Evolutionary conservation across 306 rosid genomes (phyloP).

Genomic region (Acacia crassicarpa): DNA sequence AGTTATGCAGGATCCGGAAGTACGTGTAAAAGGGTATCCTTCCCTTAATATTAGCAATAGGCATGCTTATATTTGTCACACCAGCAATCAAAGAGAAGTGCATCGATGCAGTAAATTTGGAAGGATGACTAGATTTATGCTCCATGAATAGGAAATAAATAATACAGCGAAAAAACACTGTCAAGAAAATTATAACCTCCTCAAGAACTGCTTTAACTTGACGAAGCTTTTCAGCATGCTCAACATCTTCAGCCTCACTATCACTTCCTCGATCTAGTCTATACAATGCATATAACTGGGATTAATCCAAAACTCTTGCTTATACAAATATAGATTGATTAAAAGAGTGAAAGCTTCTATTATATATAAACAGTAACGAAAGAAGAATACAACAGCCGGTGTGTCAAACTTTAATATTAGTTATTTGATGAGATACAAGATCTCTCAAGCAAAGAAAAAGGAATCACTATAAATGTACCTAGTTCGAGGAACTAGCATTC

Average conservation of each 20-base stretch:
- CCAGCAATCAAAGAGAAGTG: not conserved
- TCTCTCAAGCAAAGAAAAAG: not conserved
- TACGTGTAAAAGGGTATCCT: not conserved
- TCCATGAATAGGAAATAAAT: conserved; percentile 12
- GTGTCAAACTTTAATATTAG: not conserved
- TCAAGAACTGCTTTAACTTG: conserved; percentile 99
- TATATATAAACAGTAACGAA: conserved; percentile 1
- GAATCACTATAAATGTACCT: conserved; percentile 54
- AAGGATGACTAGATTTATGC: conserved; percentile 10
- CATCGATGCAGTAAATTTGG: conserved; percentile 13
- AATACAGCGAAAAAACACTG: conserved; percentile 26
- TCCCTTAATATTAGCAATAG: conserved; percentile 6
- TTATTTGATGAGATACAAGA: not conserved
- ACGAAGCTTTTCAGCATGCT: conserved; percentile 97
- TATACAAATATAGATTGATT: conserved; percentile 18
- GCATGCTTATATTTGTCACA: not conserved
- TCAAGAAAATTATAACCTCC: conserved; percentile 63
- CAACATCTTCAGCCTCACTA: conserved; percentile 92
- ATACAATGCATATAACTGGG: conserved; percentile 35
- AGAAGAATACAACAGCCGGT: conserved; percentile 2
- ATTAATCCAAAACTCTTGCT: conserved; percentile 26
- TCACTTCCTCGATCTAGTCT: conserved; percentile 90
- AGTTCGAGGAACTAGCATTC: conserved; percentile 86
- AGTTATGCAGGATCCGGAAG: conserved; percentile 22
- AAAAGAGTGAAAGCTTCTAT: conserved; percentile 10